Conservation (phyloP, 257 asterid species). For the Rauvolfia tetraphylla region DNA sequence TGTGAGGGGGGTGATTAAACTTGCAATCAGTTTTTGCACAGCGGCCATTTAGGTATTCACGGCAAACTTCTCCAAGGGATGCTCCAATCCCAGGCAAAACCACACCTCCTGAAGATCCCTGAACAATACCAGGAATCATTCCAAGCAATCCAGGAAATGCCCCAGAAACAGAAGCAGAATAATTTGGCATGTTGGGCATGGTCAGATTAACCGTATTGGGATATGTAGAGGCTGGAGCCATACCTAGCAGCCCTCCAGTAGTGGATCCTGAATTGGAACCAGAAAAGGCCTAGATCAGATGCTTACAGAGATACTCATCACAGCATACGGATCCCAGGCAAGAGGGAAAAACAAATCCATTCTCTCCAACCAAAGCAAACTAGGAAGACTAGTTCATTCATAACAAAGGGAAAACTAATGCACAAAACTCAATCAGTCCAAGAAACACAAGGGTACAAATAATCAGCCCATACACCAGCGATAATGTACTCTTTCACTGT, state of each 20-base stretch:
- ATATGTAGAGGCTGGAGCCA: constrained; percentile 63
- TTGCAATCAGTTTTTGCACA: constrained; percentile 81
- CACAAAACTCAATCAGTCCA: not conserved
- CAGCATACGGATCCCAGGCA: not conserved
- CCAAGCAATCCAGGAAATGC: constrained; percentile 96
- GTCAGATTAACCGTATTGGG: constrained; percentile 88
- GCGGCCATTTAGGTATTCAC: constrained; percentile 81
- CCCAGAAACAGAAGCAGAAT: constrained; percentile 88
- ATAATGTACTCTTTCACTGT: not conserved
- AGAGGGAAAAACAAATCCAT: not conserved
- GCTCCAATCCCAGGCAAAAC: constrained; percentile 93
- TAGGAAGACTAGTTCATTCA: not conserved
- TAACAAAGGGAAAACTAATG: not conserved
- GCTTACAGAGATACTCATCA: not conserved
- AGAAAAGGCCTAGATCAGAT: not conserved
- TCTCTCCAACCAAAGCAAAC: not conserved
- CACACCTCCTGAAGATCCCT: constrained; percentile 93
- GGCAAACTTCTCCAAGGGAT: constrained; percentile 85
- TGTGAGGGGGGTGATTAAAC: constrained; percentile 83
- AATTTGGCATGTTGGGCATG: constrained; percentile 99
- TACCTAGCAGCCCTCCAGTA: constrained; percentile 79
- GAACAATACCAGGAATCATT: constrained; percentile 83
- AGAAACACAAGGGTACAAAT: not conserved
- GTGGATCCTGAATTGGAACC: constrained; percentile 58
- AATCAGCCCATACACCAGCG: not conserved